phyloP scores from a whole-genome alignment of 2,329 filamentous ascomycete species.

The Venturia asperata region DNA sequence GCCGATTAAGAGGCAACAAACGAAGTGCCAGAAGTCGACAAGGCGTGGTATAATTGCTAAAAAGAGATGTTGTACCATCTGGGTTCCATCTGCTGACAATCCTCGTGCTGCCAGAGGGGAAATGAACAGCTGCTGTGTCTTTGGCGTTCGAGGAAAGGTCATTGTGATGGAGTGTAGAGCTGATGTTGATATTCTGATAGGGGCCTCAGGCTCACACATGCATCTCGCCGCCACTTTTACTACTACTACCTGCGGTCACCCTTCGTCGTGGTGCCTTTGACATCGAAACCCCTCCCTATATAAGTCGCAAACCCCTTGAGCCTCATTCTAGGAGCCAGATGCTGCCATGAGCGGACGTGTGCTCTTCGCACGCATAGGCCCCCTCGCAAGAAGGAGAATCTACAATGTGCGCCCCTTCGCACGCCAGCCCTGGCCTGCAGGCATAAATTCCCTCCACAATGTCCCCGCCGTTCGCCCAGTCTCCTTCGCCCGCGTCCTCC shows the following conservation, averaged over 20 bases:
- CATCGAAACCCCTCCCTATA: background rate
- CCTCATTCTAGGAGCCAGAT: background rate
- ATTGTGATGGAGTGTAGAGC: too few species aligned
- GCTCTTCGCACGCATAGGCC: slow-evolving; percentile 64
- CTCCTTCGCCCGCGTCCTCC: slow-evolving; percentile 54
- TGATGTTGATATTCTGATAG: too few species aligned
- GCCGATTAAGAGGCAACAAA: background rate
- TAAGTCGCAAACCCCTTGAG: background rate
- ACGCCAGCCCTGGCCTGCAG: slow-evolving; percentile 48
- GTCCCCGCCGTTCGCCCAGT: slow-evolving; percentile 56
- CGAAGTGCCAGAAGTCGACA: background rate
- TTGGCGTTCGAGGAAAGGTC: too few species aligned
- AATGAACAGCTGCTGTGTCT: background rate
- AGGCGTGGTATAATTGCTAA: background rate
- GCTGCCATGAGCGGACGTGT: slow-evolving; percentile 63
- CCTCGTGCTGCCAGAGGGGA: background rate
- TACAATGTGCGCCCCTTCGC: slow-evolving; percentile 38
- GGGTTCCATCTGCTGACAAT: background rate
- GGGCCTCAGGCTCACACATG: too few species aligned
- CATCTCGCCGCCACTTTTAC: background rate
- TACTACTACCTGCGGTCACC: background rate
- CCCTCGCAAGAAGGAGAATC: slow-evolving; percentile 56
- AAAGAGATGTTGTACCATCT: background rate
- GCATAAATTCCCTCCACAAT: slow-evolving; percentile 70
- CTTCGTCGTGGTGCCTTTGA: background rate